Evolutionary conservation across 2,329 filamentous ascomycete species (phyloP).

Genomic region (Cladosporium sp.): DNA sequence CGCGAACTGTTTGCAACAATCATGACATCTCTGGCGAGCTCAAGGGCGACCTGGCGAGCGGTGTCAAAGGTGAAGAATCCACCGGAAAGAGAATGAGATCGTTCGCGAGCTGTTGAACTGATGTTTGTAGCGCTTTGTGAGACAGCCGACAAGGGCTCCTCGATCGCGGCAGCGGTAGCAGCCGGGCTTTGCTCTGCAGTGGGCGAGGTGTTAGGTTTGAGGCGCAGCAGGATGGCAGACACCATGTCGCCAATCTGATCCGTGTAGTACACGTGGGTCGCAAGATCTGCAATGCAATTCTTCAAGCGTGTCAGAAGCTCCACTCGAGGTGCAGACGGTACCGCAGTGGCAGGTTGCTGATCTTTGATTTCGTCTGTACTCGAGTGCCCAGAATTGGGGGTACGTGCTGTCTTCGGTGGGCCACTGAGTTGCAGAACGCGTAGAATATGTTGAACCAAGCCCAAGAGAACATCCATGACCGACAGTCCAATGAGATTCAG

Average conservation of each 20-base stretch:
- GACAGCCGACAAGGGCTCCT: slow-evolving; percentile 52
- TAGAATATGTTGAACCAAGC: slow-evolving; percentile 80
- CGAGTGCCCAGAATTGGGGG: slow-evolving; percentile 29
- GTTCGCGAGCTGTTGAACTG: slow-evolving; percentile 49
- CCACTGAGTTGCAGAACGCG: slow-evolving; percentile 68
- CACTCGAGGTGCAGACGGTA: slow-evolving; percentile 55
- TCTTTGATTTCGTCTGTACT: slow-evolving; percentile 18
- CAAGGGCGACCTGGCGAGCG: slow-evolving; percentile 65
- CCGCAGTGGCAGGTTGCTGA: slow-evolving; percentile 13
- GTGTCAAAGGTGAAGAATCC: slow-evolving; percentile 64
- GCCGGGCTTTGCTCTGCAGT: slow-evolving; percentile 38
- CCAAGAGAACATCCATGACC: slow-evolving; percentile 89
- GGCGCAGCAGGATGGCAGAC: slow-evolving; percentile 70
- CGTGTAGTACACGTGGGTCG: slow-evolving; percentile 94
- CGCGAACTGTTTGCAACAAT: slow-evolving; percentile 66
- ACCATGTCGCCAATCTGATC: slow-evolving; percentile 97
- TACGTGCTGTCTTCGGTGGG: slow-evolving; percentile 32
- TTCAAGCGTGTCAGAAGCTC: slow-evolving; percentile 71
- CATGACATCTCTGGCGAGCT: slow-evolving; percentile 79
- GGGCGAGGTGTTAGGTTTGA: slow-evolving; percentile 60
- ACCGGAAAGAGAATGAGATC: slow-evolving; percentile 44
- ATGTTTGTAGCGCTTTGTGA: slow-evolving; percentile 50
- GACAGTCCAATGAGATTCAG: slow-evolving; percentile 94
- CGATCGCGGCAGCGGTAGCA: slow-evolving; percentile 50
- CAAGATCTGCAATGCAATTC: slow-evolving; percentile 82